Percentiles rank a stretch among this genome's conserved stretches.
Conservation (phyloP, 805 yeast genomes). For the Ogataea degrootiae region DNA sequence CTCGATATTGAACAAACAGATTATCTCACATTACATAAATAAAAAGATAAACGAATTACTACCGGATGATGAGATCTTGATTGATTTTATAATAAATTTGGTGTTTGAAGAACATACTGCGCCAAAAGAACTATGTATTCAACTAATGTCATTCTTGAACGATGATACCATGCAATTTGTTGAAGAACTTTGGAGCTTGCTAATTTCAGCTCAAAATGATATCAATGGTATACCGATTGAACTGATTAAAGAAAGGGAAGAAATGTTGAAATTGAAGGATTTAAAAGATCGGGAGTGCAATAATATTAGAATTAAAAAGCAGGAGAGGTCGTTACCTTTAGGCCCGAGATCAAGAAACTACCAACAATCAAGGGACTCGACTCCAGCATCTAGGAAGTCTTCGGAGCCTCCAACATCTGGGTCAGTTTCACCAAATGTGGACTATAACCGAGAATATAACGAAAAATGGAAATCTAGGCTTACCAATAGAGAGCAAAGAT, state of each 20-base stretch:
- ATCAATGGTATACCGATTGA: constrained; percentile 41
- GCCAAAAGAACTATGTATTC: constrained; percentile 37
- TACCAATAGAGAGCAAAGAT: no score
- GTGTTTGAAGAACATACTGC: constrained; percentile 34
- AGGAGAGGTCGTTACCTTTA: neutral
- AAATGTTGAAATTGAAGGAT: neutral
- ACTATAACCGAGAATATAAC: no score
- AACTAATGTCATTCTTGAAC: constrained; percentile 42
- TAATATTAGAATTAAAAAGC: neutral
- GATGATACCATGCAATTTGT: constrained; percentile 37
- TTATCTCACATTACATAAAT: constrained; percentile 39
- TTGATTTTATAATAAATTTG: constrained; percentile 42
- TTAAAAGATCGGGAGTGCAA: neutral
- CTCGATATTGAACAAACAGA: constrained; percentile 33
- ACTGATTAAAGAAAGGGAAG: constrained; percentile 17
- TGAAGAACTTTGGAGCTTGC: constrained; percentile 38
- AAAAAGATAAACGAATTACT: constrained; percentile 30
- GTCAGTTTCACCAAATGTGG: no score
- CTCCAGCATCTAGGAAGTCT: no score
- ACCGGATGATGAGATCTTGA: constrained; percentile 47
- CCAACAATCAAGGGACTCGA: no score
- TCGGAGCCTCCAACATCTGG: no score
- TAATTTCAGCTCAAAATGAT: constrained; percentile 40
- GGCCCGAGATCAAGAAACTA: no score
- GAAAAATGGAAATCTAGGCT: no score